Base-by-base conservation (phyloP, 2,329 filamentous ascomycete species). In the Talaromyces atroroseus region DNA sequence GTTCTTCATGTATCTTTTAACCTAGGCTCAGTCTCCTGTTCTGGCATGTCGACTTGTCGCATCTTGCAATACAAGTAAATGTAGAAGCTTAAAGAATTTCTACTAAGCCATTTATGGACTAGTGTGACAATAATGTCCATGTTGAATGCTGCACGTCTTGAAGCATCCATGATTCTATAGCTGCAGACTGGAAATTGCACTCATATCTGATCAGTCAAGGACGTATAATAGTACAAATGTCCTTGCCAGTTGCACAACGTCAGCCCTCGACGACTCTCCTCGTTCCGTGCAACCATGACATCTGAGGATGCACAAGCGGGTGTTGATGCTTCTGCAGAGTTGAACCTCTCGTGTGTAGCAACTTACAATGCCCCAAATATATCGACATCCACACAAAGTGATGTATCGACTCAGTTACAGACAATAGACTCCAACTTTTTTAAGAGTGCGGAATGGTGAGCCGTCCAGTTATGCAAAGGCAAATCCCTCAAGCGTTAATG, bases 401-500 rank as follows among this genome's bases (percentile, higher is more conserved):
- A 16, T 11, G 26, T n/a, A 24, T 23, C 26, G 4, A 32, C 10
- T 8, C 14, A 23, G 26, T n/a, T 26, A 14, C 48, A n/a, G 5
- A 36, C 42, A 26, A 24, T 23, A 42, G 51, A 57, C 44, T 63
- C 62, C 3, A 73, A 73, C 56, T 74, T 74, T 62, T 79, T 76
- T 65, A 79, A 75, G 60, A 67, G 68, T 36, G 75, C 74, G 16
- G 70, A 77, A 63, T 80, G 75, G 76, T 76, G 63, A 58, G 67
- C 51, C 46, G 8, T 34, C 20, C 26, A 26, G 34, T 12, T 38
- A 8, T 16, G 40, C 48, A 20, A 29, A 32, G 40, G 26, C 18
- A 14, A 46, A 29, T 24, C 45, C 1, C 12, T 48, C 24, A 24
- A 32, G 29, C 29, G 34, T 36, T 62, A 21, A 58, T 45, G 54